Evolutionary conservation across 345 rosid species (phyloP).

Genomic region (Ricinus communis): DNA sequence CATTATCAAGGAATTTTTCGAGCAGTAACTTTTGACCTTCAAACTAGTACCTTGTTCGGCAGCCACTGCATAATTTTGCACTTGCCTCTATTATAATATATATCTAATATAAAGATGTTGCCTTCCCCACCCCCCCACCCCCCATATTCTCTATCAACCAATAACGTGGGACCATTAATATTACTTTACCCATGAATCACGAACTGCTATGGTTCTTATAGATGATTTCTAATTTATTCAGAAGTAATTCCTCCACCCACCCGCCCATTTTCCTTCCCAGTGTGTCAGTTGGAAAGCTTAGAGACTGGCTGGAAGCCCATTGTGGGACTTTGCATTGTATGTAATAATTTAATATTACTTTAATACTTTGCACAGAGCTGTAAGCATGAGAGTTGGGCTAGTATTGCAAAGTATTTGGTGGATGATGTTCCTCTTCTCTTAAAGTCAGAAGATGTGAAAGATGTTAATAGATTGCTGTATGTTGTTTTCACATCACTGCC

Average conservation of each 20-base stretch:
- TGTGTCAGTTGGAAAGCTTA: not conserved
- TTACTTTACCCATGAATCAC: too few relatives aligned
- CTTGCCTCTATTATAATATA: not conserved
- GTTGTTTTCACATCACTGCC: constrained; percentile 64
- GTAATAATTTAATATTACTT: not conserved
- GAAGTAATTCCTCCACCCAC: too few relatives aligned
- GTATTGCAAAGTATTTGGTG: constrained; percentile 67
- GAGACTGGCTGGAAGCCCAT: not conserved
- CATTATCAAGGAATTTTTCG: not conserved
- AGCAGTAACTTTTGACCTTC: not conserved
- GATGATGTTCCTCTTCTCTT: constrained; percentile 77
- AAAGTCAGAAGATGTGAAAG: constrained; percentile 59
- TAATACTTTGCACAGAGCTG: constrained; percentile 55
- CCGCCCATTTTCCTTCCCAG: not conserved
- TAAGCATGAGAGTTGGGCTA: constrained; percentile 72
- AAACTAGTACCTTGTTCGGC: not conserved
- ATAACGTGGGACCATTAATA: too few relatives aligned
- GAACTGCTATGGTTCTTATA: too few relatives aligned
- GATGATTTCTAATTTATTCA: too few relatives aligned
- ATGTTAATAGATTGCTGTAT: constrained; percentile 44
- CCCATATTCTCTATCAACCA: too few relatives aligned
- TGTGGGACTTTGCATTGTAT: not conserved
- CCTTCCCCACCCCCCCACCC: too few relatives aligned
- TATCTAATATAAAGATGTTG: too few relatives aligned
- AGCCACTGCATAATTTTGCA: not conserved